A percentile compares a stretch with the other conserved stretches of the same genome.
Evolutionary conservation across 2,329 filamentous ascomycete species (phyloP).

Genomic region (Fusarium mangiferae): DNA sequence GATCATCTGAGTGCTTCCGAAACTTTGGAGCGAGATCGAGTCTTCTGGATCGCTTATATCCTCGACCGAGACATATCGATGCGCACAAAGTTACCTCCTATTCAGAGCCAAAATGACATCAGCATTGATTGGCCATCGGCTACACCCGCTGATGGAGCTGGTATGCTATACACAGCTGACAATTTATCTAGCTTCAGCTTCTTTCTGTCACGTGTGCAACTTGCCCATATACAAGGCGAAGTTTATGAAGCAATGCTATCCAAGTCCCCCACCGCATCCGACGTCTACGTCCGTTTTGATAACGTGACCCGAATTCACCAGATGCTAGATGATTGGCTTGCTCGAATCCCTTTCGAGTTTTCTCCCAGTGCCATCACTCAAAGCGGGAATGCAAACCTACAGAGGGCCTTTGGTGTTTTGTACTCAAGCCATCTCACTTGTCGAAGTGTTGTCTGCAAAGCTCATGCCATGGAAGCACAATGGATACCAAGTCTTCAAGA

Average conservation of each 20-base stretch:
- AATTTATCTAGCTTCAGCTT: background rate
- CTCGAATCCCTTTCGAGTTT: background rate
- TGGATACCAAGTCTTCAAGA: background rate
- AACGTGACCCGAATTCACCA: background rate
- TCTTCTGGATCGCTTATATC: constrained; percentile 32
- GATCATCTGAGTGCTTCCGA: background rate
- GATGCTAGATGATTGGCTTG: constrained; percentile 10
- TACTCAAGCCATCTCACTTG: constrained; percentile 15
- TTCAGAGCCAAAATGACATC: constrained; percentile 5
- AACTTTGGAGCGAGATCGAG: background rate
- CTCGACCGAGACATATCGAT: constrained; percentile 20
- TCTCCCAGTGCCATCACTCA: background rate
- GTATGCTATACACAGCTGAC: background rate
- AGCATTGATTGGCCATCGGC: constrained; percentile 7
- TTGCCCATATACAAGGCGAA: constrained; percentile 26
- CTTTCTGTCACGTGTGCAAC: constrained; percentile 2
- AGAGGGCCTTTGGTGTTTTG: constrained; percentile 1
- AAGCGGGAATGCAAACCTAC: background rate
- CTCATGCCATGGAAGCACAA: background rate
- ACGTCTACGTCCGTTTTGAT: background rate
- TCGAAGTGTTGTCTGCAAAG: background rate
- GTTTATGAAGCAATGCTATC: constrained; percentile 11
- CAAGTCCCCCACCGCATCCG: background rate
- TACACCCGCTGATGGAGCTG: background rate
- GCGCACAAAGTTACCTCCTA: constrained; percentile 1